Evolutionary conservation across 805 yeast species (phyloP), one percentile per base, ranked within the genome.

Genomic region (Metschnikowia sp.): DNA sequence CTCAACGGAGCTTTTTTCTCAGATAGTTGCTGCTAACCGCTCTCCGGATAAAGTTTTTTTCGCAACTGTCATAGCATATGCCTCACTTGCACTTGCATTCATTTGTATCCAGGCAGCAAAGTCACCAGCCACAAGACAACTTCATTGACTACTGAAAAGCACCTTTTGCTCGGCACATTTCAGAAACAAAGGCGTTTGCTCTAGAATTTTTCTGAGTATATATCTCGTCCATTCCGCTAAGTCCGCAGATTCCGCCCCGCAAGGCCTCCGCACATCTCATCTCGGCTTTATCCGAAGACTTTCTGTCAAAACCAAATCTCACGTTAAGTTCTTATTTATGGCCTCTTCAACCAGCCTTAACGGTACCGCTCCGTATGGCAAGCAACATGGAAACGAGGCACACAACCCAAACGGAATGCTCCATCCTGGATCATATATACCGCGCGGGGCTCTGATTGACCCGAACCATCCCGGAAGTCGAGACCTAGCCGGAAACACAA

Each of bases 381-480:
- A 45, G 19, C 18, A 30, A 32, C 5, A 40, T 8, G 40, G 39
- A n/a, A 22, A 36, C n/a, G 44, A 11, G 36, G 12, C 18, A 26
- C 48, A 31, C 8, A n/a, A 26, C 11, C 40, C 36, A 37, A 33
- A 33, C 13, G 12, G 11, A 13, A 13, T 33, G 42, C 39, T 42
- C 22, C 42, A 40, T 19, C 40, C 44, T 5, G 44, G 44, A 13
- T 34, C 39, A 9, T 45, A 45, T 26, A 37, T 45, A 3, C 49
- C 49, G 11, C 38, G 49, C 18, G 49, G 28, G 7, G 49, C 41
- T 11, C 37, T 41, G 18, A 36, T 36, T 15, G 49, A 45, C 41
- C 38, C 44, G 9, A 36, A 10, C 35, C 35, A 45, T 18, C 36
- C 32, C 13, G 19, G 47, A 13, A 28, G 34, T 32, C 47, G 42